Evolutionary conservation across 106 monocot species (phyloP).

Genomic region (Gastrodia elata): DNA sequence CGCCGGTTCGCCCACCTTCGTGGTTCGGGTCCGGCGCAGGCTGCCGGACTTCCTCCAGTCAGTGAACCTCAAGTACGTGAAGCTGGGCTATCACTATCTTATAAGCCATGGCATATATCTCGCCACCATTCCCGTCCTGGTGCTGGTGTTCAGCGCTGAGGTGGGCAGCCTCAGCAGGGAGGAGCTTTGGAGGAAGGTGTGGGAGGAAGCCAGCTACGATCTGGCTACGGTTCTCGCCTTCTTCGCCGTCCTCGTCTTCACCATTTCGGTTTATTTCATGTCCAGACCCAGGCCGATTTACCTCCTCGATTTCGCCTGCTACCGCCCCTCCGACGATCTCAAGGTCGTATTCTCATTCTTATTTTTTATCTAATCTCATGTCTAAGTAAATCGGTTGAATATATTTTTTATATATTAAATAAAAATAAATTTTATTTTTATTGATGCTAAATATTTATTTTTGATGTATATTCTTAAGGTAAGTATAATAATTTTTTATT

Average conservation of each 20-base stretch:
- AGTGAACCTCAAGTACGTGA: constrained; percentile 93
- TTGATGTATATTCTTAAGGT: no score
- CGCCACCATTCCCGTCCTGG: constrained; percentile 66
- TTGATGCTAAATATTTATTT: no score
- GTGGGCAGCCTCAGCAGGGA: constrained; percentile 70
- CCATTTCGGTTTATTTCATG: constrained; percentile 70
- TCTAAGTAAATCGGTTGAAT: no score
- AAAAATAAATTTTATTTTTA: no score
- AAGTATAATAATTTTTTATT: no score
- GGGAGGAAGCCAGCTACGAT: constrained; percentile 84
- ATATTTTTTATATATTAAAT: no score
- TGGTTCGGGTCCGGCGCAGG: constrained; percentile 67
- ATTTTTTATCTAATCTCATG: not conserved
- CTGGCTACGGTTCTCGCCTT: constrained; percentile 72
- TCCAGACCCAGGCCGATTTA: constrained; percentile 71
- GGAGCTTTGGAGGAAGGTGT: constrained; percentile 74
- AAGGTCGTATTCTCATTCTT: constrained; percentile 34
- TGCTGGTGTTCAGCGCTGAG: constrained; percentile 72
- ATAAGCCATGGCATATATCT: constrained; percentile 81
- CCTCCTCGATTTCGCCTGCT: constrained; percentile 90
- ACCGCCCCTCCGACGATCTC: constrained; percentile 66
- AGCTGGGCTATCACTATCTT: constrained; percentile 87
- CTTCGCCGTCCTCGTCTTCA: constrained; percentile 60
- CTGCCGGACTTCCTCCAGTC: constrained; percentile 96
- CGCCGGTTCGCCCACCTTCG: constrained; percentile 82